phyloP scores from a whole-genome alignment of 805 yeast genomes.

The Cyberlindnera americana region DNA sequence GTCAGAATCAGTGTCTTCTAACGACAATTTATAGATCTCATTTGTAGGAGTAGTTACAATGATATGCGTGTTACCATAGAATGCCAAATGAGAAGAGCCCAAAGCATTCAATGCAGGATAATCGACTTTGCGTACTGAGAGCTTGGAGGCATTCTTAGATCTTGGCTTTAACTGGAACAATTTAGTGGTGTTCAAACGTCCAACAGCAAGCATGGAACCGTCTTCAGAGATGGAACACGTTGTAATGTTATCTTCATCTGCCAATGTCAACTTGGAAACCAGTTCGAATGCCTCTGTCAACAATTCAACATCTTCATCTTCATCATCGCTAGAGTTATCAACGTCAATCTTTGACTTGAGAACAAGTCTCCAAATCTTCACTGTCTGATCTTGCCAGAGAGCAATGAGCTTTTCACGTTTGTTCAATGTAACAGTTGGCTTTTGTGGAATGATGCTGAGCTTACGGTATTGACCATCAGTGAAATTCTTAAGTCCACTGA shows the following conservation, averaged over 20 bases:
- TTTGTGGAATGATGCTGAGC: constrained; percentile 59
- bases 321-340: constrained; percentile 14
- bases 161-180: constrained; percentile 50
- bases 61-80: constrained; percentile 45
- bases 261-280: constrained; percentile 59
- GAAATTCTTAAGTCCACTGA: constrained; percentile 64
- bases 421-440: constrained; percentile 48
- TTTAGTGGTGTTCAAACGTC: constrained; percentile 65
- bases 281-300: constrained; percentile 45
- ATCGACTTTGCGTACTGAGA: constrained; percentile 52
- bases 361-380: constrained; percentile 74
- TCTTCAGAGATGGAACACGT: constrained; percentile 61
- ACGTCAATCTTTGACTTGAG: constrained; percentile 24
- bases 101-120: constrained; percentile 33
- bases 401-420: constrained; percentile 49
- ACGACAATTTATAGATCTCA: constrained; percentile 45
- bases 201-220: constrained; percentile 66
- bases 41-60: constrained; percentile 58
- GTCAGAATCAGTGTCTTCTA: constrained; percentile 10
- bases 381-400: constrained; percentile 78
- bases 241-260: constrained; percentile 79
- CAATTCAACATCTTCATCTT: constrained; percentile 17
- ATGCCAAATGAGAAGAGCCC: constrained; percentile 55
- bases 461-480: constrained; percentile 67
- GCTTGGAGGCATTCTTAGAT: constrained; percentile 26